Evolutionary conservation across 2,329 filamentous ascomycete species (phyloP), one percentile per base, ranked within the genome.

Genomic region (Fusarium sp.): DNA sequence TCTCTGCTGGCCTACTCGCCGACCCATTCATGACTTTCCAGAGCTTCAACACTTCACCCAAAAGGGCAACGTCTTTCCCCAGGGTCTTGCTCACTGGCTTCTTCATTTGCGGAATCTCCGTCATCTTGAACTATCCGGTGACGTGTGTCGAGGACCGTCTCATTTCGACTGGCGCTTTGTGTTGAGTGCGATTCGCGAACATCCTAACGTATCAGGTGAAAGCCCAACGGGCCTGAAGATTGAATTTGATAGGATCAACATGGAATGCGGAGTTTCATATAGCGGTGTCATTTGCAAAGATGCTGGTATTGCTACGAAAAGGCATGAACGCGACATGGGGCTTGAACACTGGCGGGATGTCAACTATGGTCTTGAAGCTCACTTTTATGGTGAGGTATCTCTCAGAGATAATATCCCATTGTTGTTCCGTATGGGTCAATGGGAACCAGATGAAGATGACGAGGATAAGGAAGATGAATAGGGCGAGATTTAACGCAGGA

Each of bases 191-290:
- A 59, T 59, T n/a, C 45, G 26, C 5, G 15, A 52, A 11, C 55
- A 59, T 11, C 33, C 45, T 11, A 52, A 35, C 4, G 45, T 59
- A 12, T 52, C 26, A 6, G 55, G 55, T 9, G 14, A 30, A 3
- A n/a, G 1, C 2, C 55, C 45, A 0, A 33, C 33, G 17, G 55
- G 55, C 1, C 55, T 59, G 13, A 18, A 1, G 0, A 12, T 59
- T 11, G 15, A 33, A 0, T 1, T 52, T 2, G 26, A 59, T n/a
- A 0, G 7, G 1, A 27, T 50, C 1, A 3, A 32, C 3, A 6
- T 33, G 27, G 33, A 33, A 0, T 6, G 20, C 2, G 5, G 0
- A 7, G 1, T 41, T 44, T 26, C 55, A 3, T 52, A 52, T 10
- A 14, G 20, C 2, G 55, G 45, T 0, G 17, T 52, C 10, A 17